Percentiles rank a stretch among this genome's conserved stretches.
Evolutionary conservation across 2,329 filamentous ascomycete species (phyloP).

Genomic region (Didymella sp.): DNA sequence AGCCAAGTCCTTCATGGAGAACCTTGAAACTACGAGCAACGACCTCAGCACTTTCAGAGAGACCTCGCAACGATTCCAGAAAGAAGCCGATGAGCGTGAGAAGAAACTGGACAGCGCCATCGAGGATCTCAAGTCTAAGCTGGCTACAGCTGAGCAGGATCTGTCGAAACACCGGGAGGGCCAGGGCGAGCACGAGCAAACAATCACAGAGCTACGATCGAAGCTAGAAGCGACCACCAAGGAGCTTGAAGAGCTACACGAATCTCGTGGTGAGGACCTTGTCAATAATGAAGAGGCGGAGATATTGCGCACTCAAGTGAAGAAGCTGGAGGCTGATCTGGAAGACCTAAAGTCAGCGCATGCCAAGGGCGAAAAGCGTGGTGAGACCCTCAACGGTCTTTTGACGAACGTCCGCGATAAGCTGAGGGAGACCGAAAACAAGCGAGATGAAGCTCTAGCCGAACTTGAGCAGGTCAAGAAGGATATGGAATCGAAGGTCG

Average conservation of each 20-base stretch:
- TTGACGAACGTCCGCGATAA: slow-evolving; percentile 62
- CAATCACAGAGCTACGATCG: slow-evolving; percentile 44
- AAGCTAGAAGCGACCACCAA: slow-evolving; percentile 51
- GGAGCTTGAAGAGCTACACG: slow-evolving; percentile 57
- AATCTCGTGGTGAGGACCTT: slow-evolving; percentile 41
- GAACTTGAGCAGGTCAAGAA: slow-evolving; percentile 50
- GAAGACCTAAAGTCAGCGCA: slow-evolving; percentile 39
- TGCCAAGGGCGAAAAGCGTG: slow-evolving; percentile 58
- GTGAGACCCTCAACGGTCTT: slow-evolving; percentile 62
- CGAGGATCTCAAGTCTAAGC: slow-evolving; percentile 37
- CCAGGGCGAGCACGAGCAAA: slow-evolving; percentile 53
- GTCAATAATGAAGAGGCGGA: slow-evolving; percentile 40
- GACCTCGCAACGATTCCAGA: slow-evolving; percentile 54
- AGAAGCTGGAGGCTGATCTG: slow-evolving; percentile 43
- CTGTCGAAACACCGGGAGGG: slow-evolving; percentile 53
- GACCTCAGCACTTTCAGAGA: slow-evolving; percentile 66
- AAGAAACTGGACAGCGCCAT: slow-evolving; percentile 40
- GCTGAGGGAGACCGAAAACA: slow-evolving; percentile 60
- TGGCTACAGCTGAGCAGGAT: slow-evolving; percentile 53
- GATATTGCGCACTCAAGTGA: slow-evolving; percentile 37
- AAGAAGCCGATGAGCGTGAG: slow-evolving; percentile 41
- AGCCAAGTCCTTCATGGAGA: slow-evolving; percentile 57
- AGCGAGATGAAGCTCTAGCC: slow-evolving; percentile 54
- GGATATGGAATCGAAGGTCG: slow-evolving; percentile 30
- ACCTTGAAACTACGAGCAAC: slow-evolving; percentile 70